Conservation (phyloP, 202 grass and related monocot genomes). For the Brachypodium distachyon region DNA sequence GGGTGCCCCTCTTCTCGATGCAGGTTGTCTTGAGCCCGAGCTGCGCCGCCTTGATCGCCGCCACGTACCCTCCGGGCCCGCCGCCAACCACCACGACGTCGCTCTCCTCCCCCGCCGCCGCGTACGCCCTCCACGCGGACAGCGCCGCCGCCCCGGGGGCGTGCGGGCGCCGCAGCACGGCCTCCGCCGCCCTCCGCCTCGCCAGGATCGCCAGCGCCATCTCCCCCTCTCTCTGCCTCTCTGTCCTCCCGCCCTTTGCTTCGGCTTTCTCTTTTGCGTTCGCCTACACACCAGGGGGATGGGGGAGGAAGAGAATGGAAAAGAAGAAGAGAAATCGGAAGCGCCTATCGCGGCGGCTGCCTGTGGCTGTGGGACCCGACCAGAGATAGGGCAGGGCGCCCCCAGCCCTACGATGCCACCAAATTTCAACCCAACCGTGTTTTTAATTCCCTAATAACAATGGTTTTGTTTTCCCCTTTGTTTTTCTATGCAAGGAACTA, state of each 20-base stretch:
- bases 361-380: not conserved
- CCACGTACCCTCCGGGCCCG: slow-evolving; percentile 92
- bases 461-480: too few relatives aligned
- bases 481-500: too few relatives aligned
- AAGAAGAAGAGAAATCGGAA: not conserved
- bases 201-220: slow-evolving; percentile 72
- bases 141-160: slow-evolving; percentile 1
- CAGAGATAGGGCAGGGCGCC: slow-evolving; percentile 20
- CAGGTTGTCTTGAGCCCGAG: slow-evolving; percentile 95
- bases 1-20: slow-evolving; percentile 88
- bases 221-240: not conserved
- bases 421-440: not conserved
- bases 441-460: too few relatives aligned
- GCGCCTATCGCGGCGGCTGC: not conserved
- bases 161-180: slow-evolving; percentile 32
- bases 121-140: slow-evolving; percentile 41
- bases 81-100: slow-evolving; percentile 93
- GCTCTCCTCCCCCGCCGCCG: slow-evolving; percentile 66
- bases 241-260: not conserved
- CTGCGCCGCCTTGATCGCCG: slow-evolving; percentile 97
- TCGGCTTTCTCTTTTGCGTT: not conserved
- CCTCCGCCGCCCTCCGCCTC: slow-evolving; percentile 43
- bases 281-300: not conserved
- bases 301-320: not conserved
- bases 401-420: not conserved